Evolutionary conservation across 306 rosid species (phyloP).

Genomic region (Prunus mume): DNA sequence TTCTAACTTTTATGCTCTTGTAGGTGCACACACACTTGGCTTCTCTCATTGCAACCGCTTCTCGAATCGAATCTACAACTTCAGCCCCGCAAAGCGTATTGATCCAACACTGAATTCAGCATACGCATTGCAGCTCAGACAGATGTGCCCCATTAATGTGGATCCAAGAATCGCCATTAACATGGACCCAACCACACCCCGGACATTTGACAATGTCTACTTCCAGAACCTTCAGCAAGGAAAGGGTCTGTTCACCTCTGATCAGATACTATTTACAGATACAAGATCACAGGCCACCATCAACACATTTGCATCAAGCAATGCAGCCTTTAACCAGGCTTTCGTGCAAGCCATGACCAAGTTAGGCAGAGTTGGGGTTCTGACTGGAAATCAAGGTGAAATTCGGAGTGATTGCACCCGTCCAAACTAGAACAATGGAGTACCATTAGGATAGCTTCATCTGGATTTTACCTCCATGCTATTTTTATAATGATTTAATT

Average conservation of each 20-base stretch:
- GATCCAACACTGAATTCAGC: constrained; percentile 29
- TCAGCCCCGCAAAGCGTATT: constrained; percentile 10
- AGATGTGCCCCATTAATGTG: constrained; percentile 35
- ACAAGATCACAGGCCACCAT: constrained; percentile 22
- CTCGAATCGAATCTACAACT: constrained; percentile 37
- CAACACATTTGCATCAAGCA: constrained; percentile 29
- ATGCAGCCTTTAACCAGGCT: constrained; percentile 28
- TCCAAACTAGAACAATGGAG: constrained; percentile 17
- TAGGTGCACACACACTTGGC: constrained; percentile 39
- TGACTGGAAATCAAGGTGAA: constrained; percentile 33
- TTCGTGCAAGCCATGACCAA: constrained; percentile 33
- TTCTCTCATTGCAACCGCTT: constrained; percentile 33
- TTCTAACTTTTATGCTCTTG: background rate
- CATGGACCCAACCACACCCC: constrained; percentile 43
- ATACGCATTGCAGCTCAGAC: constrained; percentile 34
- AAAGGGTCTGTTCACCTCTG: constrained; percentile 40
- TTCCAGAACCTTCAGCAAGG: constrained; percentile 36
- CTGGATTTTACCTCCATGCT: background rate
- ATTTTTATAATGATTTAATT: background rate
- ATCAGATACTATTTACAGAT: constrained; percentile 30
- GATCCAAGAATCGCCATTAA: constrained; percentile 43
- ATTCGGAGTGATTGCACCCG: constrained; percentile 32
- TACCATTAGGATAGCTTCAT: background rate
- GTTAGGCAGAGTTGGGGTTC: constrained; percentile 35
- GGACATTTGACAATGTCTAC: constrained; percentile 34